Conservation (phyloP, 2,329 filamentous ascomycete genomes). For the Calonectria fujianensis region DNA sequence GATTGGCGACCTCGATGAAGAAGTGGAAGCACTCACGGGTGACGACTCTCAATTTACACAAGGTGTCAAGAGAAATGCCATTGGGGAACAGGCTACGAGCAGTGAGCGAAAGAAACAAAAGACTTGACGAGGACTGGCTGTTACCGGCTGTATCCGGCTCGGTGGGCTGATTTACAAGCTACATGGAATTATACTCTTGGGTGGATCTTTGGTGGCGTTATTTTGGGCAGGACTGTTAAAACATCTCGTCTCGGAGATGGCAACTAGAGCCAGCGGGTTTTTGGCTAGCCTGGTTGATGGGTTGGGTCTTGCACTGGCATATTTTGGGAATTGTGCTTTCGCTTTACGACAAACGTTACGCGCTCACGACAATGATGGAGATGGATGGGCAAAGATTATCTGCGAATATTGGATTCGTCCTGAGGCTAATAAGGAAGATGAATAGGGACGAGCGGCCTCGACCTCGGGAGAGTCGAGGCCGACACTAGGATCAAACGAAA, state of each 20-base stretch:
- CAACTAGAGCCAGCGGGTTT: slow-evolving; percentile 20
- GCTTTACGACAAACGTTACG: slow-evolving; percentile 38
- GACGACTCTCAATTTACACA: slow-evolving; percentile 29
- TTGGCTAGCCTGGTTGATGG: slow-evolving; percentile 23
- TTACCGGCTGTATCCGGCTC: slow-evolving; percentile 13
- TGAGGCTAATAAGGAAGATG: slow-evolving; percentile 19
- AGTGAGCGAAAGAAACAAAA: slow-evolving; percentile 57
- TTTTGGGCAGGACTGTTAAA: slow-evolving; percentile 30
- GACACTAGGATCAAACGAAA: not conserved
- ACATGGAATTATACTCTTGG: slow-evolving; percentile 22
- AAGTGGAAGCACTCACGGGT: not conserved
- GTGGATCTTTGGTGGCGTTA: slow-evolving; percentile 42
- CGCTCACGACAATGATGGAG: slow-evolving; percentile 38
- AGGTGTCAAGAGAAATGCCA: slow-evolving; percentile 48
- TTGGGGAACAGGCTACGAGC: slow-evolving; percentile 45
- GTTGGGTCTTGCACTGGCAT: slow-evolving; percentile 18
- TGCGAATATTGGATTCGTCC: slow-evolving; percentile 4
- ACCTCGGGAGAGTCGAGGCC: slow-evolving; percentile 9
- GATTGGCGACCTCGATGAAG: slow-evolving; percentile 63
- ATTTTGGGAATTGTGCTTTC: slow-evolving; percentile 30
- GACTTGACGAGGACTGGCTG: slow-evolving; percentile 47
- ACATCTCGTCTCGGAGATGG: slow-evolving; percentile 26
- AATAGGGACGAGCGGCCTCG: slow-evolving; percentile 1
- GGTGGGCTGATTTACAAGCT: slow-evolving; percentile 24
- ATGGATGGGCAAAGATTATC: slow-evolving; percentile 6